Conservation (phyloP, 208 protist genomes). For the Tritrichomonas foetus region DNA sequence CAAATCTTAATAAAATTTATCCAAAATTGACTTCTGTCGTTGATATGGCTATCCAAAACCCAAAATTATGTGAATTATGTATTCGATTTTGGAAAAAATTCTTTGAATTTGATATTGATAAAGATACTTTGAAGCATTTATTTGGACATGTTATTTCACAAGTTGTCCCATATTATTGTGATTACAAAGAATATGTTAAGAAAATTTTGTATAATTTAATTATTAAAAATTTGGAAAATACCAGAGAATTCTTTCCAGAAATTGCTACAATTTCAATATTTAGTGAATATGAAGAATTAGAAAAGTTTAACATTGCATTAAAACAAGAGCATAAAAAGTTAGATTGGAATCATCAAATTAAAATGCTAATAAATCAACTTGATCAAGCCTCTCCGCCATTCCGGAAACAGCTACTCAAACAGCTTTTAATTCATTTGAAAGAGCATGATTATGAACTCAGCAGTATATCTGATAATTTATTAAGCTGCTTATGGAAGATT, state of each 20-base stretch:
- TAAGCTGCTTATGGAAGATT: not conserved
- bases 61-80: not conserved
- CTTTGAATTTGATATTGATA: not conserved
- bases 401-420: not conserved
- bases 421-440: not conserved
- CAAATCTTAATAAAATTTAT: not conserved
- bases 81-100: not conserved
- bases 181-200: not conserved
- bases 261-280: not conserved
- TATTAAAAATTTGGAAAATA: not conserved
- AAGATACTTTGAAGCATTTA: not conserved
- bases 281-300: not conserved
- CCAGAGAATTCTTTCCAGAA: not conserved
- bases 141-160: not conserved
- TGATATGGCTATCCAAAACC: not conserved
- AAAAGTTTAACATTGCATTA: not conserved
- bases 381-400: not conserved
- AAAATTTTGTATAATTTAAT: not conserved
- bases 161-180: not conserved
- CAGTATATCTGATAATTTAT: not conserved
- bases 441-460: not conserved
- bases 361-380: not conserved
- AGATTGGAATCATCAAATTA: not conserved
- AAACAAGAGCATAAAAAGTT: not conserved
- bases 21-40: not conserved